Evolutionary conservation across 2,329 filamentous ascomycete species (phyloP), one percentile per base, ranked within the genome.

Genomic region (Oidium heveae): DNA sequence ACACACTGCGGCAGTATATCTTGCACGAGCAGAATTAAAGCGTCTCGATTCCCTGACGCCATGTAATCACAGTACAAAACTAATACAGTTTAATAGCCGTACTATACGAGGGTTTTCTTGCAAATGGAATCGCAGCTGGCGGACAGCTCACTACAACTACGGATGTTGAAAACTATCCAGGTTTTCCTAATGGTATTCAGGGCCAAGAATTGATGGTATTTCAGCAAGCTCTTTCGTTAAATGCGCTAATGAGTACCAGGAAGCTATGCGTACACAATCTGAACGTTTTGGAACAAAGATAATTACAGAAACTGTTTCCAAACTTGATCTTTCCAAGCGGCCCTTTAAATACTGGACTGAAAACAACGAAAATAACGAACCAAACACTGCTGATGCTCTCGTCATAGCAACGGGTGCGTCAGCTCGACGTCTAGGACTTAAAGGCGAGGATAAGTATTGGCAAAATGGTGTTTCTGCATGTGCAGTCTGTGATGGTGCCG

Each of bases 81-180:
- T 5, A 43, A 32, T 54, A 9, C 15, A 32, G 13, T 12, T 20
- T 18, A 6, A 15, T 13, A 65, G 79, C 91, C 59, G 84, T 95
- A 59, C 75, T 98, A 61, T 98, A 96, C 68, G 91, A 98, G 72
- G 91, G 91, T 62, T 94, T 98, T 76, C 80, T 98, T 68, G 91
- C 91, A 63, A 91, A 95, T 66, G 91, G 89, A 65, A 94, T 93
- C 63, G 91, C 91, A 7, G 86, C 91, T 47, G 91, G 91, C 62
- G 91, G 91, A 56, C 91, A 98, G 74, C 76, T 98, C 62, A 98
- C 93, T 55, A 98, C 93, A 28, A 98, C 91, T 55, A 96, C 94
- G 64, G 93, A 98, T 62, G 80, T 98, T 57, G 91, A 98, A 74
- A 98, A 98, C 76, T 98, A 83, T 70, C 91, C 91, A 28, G 91